Evolutionary conservation across 2,329 filamentous ascomycete genomes (phyloP).

Genomic region (Tolypocladium paradoxum): DNA sequence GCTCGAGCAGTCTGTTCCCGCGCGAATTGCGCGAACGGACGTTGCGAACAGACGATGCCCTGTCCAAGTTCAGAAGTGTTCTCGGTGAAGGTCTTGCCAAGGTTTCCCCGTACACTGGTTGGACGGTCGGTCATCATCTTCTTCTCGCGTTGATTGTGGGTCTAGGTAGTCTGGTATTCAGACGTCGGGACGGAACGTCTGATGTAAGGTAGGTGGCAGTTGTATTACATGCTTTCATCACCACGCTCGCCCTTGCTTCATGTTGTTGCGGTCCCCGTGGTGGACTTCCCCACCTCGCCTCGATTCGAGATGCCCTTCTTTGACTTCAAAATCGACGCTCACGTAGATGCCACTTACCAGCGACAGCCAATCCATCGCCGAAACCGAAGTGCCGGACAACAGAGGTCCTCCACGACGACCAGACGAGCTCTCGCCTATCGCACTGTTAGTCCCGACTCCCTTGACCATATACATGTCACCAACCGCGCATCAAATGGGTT

Average conservation of each 20-base stretch:
- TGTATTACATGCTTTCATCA: not conserved
- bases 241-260: not conserved
- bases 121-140: not conserved
- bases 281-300: not conserved
- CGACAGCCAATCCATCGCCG: conserved; percentile 27
- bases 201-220: too few species aligned
- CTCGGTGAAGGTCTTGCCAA: not conserved
- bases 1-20: not conserved
- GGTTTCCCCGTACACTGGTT: not conserved
- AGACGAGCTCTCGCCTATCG: too few species aligned
- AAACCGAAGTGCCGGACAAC: conserved; percentile 25
- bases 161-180: not conserved
- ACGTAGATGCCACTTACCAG: conserved; percentile 25
- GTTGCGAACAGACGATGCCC: not conserved
- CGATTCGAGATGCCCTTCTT: conserved; percentile 11
- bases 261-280: not conserved
- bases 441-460: too few species aligned
- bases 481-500: too few species aligned
- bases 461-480: too few species aligned
- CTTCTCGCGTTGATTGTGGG: not conserved
- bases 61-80: not conserved
- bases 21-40: not conserved
- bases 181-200: too few species aligned
- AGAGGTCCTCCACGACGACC: conserved; percentile 22
- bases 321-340: conserved; percentile 24